Percentiles rank a stretch among this genome's conserved stretches.
phyloP scores from a whole-genome alignment of 2,329 filamentous ascomycete genomes.

The Colletotrichum spinosum region DNA sequence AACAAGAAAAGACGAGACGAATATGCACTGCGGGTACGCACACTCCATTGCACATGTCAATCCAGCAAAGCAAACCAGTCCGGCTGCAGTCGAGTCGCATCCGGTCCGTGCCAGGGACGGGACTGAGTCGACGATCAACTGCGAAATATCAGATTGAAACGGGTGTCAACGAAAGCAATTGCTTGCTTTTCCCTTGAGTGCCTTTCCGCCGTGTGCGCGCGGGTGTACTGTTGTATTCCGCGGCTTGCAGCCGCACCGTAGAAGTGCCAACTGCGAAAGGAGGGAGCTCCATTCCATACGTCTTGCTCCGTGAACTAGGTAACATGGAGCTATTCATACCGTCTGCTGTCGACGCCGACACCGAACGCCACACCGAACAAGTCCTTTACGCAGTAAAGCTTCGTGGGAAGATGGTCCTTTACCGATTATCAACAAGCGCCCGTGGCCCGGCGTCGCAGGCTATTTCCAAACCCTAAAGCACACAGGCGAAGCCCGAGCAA shows the following conservation, averaged over 20 bases:
- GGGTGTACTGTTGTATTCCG: background rate
- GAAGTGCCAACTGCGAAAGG: no score
- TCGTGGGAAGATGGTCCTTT: no score
- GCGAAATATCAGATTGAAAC: slow-evolving; percentile 32
- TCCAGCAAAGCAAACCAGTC: background rate
- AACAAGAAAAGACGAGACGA: slow-evolving; percentile 11
- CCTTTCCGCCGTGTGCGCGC: background rate
- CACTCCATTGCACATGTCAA: no score
- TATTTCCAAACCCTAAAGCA: slow-evolving; percentile 19
- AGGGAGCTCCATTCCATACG: no score
- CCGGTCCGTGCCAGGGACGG: slow-evolving; percentile 27
- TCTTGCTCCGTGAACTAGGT: no score
- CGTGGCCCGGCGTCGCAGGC: slow-evolving; percentile 14
- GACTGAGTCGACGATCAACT: slow-evolving; percentile 33
- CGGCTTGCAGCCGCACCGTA: background rate
- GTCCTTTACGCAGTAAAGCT: background rate
- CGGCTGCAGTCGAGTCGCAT: slow-evolving; percentile 30
- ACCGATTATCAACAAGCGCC: slow-evolving; percentile 5
- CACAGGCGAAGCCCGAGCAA: slow-evolving; percentile 14
- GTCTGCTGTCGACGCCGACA: slow-evolving; percentile 16
- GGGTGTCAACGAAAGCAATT: background rate
- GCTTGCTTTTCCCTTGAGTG: background rate
- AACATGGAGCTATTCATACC: background rate
- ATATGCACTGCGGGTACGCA: slow-evolving; percentile 10
- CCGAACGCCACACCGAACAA: slow-evolving; percentile 26